Percentiles rank a stretch among this genome's conserved stretches.
These are phyloP conservation scores for Coriaria nepalensis DNA, from an alignment of 306 rosid species.

Conservation along the genomic window DNA sequence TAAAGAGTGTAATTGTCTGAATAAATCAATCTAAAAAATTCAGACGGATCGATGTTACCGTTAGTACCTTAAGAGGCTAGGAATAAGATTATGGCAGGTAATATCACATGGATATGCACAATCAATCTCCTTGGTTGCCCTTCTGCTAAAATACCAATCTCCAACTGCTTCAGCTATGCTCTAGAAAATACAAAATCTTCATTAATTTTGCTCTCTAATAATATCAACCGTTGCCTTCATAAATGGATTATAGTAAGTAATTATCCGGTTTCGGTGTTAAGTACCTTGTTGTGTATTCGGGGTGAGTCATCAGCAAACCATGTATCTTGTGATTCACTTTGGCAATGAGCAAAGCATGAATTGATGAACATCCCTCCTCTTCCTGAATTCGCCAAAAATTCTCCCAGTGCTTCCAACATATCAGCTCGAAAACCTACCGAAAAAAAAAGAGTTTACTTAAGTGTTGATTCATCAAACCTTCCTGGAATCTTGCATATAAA, in stretches of 20 bases:
- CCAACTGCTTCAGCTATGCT: conserved; percentile 89
- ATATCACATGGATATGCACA: conserved; percentile 80
- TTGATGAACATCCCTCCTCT: conserved; percentile 78
- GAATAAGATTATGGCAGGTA: conserved; percentile 69
- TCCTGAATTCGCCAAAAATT: conserved; percentile 33
- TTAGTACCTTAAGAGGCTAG: conserved; percentile 30
- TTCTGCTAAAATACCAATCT: conserved; percentile 82
- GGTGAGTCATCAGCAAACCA: conserved; percentile 77
- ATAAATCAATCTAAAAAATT: too few species aligned
- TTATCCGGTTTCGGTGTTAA: too few species aligned
- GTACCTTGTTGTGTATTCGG: conserved; percentile 56
- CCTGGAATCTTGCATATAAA: background rate
- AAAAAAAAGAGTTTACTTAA: background rate
- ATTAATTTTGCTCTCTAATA: background rate
- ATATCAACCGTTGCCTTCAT: too few species aligned
- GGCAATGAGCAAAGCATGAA: conserved; percentile 97
- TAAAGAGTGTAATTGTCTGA: too few species aligned
- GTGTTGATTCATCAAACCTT: background rate
- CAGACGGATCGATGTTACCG: too few species aligned
- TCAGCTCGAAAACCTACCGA: conserved; percentile 45
- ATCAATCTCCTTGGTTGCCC: conserved; percentile 44
- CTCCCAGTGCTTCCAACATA: conserved; percentile 47
- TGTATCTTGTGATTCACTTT: conserved; percentile 83
- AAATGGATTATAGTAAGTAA: too few species aligned
- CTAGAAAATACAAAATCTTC: conserved; percentile 22